Base-by-base conservation (phyloP, 2,329 filamentous ascomycete genomes). In the Fusarium napiforme region DNA sequence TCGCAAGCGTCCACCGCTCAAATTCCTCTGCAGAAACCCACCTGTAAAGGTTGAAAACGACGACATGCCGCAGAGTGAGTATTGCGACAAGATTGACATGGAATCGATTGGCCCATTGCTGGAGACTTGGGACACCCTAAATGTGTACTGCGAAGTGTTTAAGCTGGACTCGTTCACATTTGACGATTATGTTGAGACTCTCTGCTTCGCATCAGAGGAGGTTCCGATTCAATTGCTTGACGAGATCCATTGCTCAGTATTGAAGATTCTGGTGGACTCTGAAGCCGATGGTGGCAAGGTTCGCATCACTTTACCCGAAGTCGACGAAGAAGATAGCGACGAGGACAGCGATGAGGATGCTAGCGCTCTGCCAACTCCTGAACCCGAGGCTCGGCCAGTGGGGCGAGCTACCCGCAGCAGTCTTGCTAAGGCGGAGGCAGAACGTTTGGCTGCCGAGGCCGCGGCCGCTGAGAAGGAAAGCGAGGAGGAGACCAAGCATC, bases 141-240 rank as follows among this genome's bases (percentile, higher is more conserved):
- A 98, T 78, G 96, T 99, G n/a, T 98, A 98, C 80, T 97, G 95
- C 79, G 94, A 97, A 78, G 92, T 98, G 23, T 97, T 97, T 79
- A 90, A 94, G 78, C 87, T 99, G 32, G 96, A 99, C 81, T 98
- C 96, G 0, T 99, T 99, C 79, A 98, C 96, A 0, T 97, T 98
- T 78, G 96, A 99, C 80, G 96, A 99, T 81, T 98, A 95, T 78
- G 87, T 97, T 9, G 93, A 98, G 80, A 93, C 95, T 1, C 91
- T 99, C 87, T 88, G 91, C 55, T 92, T 95, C 65, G 89, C 93
- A 0, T 94, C 91, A 0, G 89, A 92, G 39, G 90, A 94, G 28
- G 85, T 90, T 2, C 91, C 92, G 12, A 96, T 96, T 59, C 93
- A 98, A 79, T 85, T 99, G 2, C 92, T 98, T 75, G 91, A 94